Percentiles rank a stretch among this genome's conserved stretches.
Evolutionary conservation across 306 rosid species (phyloP).

Genomic region (Vigna trinervia): DNA sequence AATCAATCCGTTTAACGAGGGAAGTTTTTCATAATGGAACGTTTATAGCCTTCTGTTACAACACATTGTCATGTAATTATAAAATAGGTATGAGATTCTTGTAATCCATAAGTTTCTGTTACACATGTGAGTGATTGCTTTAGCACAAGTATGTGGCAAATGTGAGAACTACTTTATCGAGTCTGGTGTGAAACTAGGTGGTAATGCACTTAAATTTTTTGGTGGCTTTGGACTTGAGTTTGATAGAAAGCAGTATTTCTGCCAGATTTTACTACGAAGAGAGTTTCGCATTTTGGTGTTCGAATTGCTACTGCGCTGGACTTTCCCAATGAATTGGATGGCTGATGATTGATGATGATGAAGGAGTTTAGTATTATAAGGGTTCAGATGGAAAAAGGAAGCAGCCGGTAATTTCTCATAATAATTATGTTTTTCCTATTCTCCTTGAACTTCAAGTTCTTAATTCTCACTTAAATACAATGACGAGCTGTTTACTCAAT

Average conservation of each 20-base stretch:
- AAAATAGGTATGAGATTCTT: background rate
- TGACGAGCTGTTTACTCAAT: background rate
- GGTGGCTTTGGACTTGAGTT: constrained; percentile 71
- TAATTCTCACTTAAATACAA: background rate
- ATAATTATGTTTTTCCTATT: background rate
- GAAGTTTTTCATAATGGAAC: background rate
- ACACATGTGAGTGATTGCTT: constrained; percentile 4
- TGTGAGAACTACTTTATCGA: constrained; percentile 38
- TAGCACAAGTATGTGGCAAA: constrained; percentile 8
- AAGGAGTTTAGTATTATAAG: constrained; percentile 67
- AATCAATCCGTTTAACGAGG: background rate
- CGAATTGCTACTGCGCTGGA: constrained; percentile 72
- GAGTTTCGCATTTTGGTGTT: constrained; percentile 72
- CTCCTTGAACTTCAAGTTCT: background rate
- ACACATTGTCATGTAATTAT: constrained; percentile 8
- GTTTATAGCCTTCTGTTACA: background rate
- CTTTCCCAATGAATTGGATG: constrained; percentile 67
- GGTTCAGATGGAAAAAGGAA: constrained; percentile 73
- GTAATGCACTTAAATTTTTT: constrained; percentile 68
- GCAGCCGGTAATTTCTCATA: constrained; percentile 45
- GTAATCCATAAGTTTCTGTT: constrained; percentile 8
- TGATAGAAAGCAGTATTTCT: constrained; percentile 78
- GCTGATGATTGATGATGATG: constrained; percentile 48
- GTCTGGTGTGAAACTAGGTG: constrained; percentile 63
- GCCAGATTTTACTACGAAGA: constrained; percentile 68